Conservation (phyloP, 1,139 yeast species). For the Nakaseomyces sp. region DNA sequence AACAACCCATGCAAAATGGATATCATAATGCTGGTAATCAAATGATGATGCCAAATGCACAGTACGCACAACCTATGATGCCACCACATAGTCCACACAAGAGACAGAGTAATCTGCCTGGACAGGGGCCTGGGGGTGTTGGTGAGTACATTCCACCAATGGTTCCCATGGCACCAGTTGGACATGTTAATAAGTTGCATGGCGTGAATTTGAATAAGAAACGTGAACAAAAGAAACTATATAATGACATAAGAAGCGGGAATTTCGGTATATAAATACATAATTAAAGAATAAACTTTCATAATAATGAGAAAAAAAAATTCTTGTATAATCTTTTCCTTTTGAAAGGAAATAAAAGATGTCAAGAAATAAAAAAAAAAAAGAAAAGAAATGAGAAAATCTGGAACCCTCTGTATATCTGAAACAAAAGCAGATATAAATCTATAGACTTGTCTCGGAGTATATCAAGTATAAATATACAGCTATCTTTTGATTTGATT, state of each 20-base stretch:
- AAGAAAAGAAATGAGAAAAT: no score
- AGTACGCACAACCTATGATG: neutral
- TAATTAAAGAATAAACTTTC: no score
- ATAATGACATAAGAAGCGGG: conserved; percentile 29
- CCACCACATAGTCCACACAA: conserved; percentile 4
- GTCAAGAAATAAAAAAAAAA: no score
- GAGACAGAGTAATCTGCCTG: conserved; percentile 1
- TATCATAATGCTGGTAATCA: conserved; percentile 1
- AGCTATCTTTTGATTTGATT: no score
- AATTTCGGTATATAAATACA: conserved; percentile 29
- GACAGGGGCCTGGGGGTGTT: neutral
- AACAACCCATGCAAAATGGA: neutral
- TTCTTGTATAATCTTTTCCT: no score
- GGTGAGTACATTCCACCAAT: conserved; percentile 9
- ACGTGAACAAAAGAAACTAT: conserved; percentile 27
- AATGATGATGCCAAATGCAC: conserved; percentile 1
- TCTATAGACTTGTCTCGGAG: no score
- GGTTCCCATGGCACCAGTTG: conserved; percentile 8
- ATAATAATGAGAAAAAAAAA: no score
- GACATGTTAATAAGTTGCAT: conserved; percentile 22
- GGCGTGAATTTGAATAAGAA: conserved; percentile 22
- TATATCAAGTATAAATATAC: no score
- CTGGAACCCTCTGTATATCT: no score
- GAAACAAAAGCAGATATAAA: no score
- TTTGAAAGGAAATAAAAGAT: no score